Evolutionary conservation across 306 rosid genomes (phyloP).

Genomic region (Parietaria judaica): DNA sequence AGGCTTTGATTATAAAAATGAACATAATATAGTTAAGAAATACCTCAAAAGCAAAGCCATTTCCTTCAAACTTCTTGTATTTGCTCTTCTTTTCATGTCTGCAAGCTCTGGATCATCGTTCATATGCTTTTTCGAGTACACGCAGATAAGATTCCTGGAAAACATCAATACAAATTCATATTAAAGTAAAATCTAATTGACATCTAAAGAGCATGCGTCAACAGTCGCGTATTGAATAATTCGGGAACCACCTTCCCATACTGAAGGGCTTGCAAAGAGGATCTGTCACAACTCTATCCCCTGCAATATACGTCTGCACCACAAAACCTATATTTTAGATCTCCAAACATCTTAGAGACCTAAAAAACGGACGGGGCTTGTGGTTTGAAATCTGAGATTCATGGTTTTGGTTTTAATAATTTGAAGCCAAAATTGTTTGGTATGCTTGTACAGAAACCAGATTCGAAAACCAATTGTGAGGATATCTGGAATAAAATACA

Average conservation of each 20-base stretch:
- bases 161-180: background rate
- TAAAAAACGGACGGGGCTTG: conserved; percentile 8
- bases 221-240: conserved; percentile 17
- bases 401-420: no score
- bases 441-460: no score
- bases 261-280: conserved; percentile 97
- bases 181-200: background rate
- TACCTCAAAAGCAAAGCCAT: conserved; percentile 88
- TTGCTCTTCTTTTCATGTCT: conserved; percentile 84
- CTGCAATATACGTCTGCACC: conserved; percentile 77
- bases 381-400: no score
- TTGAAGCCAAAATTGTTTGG: no score
- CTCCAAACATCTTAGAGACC: conserved; percentile 18
- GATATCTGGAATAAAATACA: no score
- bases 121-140: conserved; percentile 98
- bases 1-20: conserved; percentile 13
- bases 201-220: conserved; percentile 7
- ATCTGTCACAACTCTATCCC: conserved; percentile 91
- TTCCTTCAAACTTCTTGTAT: conserved; percentile 88
- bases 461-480: no score
- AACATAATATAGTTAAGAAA: conserved; percentile 15
- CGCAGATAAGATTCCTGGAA: conserved; percentile 88
- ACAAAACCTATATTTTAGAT: conserved; percentile 28
- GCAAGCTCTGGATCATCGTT: conserved; percentile 66
- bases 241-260: conserved; percentile 71